Evolutionary conservation across 2,329 filamentous ascomycete genomes (phyloP), one percentile per base, ranked within the genome.

Genomic region (Lojkania enalia): DNA sequence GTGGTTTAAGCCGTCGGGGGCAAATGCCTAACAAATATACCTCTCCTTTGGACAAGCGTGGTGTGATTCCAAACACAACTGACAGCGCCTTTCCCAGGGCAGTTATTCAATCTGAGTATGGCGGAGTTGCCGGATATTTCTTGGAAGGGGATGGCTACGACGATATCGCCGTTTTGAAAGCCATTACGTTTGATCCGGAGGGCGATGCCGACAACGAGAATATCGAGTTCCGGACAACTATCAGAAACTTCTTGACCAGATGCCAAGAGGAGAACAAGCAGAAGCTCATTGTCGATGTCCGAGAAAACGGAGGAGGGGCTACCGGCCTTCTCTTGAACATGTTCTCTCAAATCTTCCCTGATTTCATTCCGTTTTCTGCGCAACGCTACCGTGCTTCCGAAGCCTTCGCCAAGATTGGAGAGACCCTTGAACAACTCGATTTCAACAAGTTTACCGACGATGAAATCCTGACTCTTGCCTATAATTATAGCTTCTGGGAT

Each of bases 211-310:
- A 50, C 1, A 48, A 46, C 3, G 54, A 44, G 41, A 47, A 42
- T 14, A 52, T 48, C 21, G 54, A 54, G 18, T 61, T 65, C 14
- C 74, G 72, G 44, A 54, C 60, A 23, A 51, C 60, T 29, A 48
- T 66, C 2, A 41, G 67, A 7, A 42, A 67, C 0, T 77, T 83
- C 50, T 61, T 83, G 7, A 58, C 64, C 0, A 60, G 70, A 16
- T 73, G 74, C 20, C 71, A 74, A 23, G 49, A 59, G 0, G 68
- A 70, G 5, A 71, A 74, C 2, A 82, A 81, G 59, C 76, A 70
- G 29, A 83, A 79, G 56, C 69, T 87, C 2, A 72, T 87, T 27
- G 77, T 87, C 45, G 84, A 87, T 52, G 53, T 87, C 6, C 75
- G 77, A 5, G 73, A 71, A 3, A 87, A 87, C 49, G 70, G 69